phyloP scores from a whole-genome alignment of 441 rosid genomes.

The Syzygium malaccense region DNA sequence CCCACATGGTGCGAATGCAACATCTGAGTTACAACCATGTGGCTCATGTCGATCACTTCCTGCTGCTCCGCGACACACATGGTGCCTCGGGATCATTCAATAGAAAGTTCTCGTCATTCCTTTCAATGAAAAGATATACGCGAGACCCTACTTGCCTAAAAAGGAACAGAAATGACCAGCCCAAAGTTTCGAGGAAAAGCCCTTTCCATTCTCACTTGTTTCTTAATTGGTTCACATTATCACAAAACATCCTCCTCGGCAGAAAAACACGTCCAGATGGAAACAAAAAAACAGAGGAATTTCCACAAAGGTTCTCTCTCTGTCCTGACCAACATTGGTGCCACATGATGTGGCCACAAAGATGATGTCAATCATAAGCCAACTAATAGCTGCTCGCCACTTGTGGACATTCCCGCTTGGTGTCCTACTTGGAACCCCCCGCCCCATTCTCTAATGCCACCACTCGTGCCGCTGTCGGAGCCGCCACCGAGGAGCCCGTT shows the following conservation, averaged over 20 bases:
- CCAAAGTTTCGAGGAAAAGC: neutral
- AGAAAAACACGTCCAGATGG: neutral
- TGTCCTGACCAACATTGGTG: neutral
- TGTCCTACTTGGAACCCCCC: neutral
- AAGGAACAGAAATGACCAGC: neutral
- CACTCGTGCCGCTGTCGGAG: conserved; percentile 6
- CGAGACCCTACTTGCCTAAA: neutral
- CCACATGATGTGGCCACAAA: neutral
- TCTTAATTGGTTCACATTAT: neutral
- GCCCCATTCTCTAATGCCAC: neutral
- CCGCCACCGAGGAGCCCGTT: conserved; percentile 2
- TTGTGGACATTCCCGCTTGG: conserved; percentile 19
- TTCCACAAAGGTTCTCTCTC: neutral
- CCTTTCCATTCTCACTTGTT: neutral
- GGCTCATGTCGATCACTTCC: neutral
- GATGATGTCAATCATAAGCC: neutral
- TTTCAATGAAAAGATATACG: neutral
- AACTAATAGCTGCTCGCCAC: conserved; percentile 27
- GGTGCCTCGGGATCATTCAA: neutral
- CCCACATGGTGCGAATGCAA: neutral
- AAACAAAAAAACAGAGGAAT: neutral
- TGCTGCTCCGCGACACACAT: neutral
- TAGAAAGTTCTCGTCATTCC: neutral
- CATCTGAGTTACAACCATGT: neutral
- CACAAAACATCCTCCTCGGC: neutral